Percentiles rank a stretch among this genome's conserved stretches.
phyloP scores from a whole-genome alignment of 352 stramenopile species.

The Globisporangium heterothallicum region DNA sequence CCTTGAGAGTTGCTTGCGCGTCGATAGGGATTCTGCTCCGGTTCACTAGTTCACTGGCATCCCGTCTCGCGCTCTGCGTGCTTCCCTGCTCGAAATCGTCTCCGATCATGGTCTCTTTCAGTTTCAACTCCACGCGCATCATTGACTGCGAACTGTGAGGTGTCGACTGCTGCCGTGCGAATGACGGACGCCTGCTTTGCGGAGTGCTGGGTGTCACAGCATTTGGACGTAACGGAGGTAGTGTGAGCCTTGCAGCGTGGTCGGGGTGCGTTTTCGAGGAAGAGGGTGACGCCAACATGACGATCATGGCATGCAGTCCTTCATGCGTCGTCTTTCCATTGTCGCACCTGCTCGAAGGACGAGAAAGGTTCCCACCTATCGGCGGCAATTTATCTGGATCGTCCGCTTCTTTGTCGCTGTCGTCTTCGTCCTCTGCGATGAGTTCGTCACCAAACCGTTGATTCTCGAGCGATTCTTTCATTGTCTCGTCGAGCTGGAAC shows the following conservation, averaged over 20 bases:
- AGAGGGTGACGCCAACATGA: conserved; percentile 1
- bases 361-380: conserved; percentile 8
- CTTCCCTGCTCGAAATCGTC: conserved; percentile 28
- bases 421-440: background rate
- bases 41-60: conserved; percentile 4
- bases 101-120: conserved; percentile 51
- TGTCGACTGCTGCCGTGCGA: conserved; percentile 19
- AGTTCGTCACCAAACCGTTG: background rate
- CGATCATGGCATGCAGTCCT: conserved; percentile 11
- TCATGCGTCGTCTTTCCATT: conserved; percentile 9
- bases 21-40: background rate
- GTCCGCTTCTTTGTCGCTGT: conserved; percentile 12
- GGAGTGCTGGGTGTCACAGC: background rate
- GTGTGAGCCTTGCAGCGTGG: background rate
- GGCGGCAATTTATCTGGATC: conserved; percentile 17
- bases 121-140: conserved; percentile 44
- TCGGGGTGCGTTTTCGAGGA: conserved; percentile 1
- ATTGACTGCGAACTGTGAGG: conserved; percentile 18
- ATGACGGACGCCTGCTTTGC: conserved; percentile 13
- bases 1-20: no score
- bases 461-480: conserved; percentile 9
- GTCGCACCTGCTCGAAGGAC: conserved; percentile 14
- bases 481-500: conserved; percentile 30
- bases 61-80: conserved; percentile 14
- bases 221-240: conserved; percentile 17